A percentile compares a stretch with the other conserved stretches of the same genome.
These are phyloP conservation scores for Achaetomiella virescens DNA, from an alignment of 495 filamentous ascomycete species.

Conservation along the genomic window DNA sequence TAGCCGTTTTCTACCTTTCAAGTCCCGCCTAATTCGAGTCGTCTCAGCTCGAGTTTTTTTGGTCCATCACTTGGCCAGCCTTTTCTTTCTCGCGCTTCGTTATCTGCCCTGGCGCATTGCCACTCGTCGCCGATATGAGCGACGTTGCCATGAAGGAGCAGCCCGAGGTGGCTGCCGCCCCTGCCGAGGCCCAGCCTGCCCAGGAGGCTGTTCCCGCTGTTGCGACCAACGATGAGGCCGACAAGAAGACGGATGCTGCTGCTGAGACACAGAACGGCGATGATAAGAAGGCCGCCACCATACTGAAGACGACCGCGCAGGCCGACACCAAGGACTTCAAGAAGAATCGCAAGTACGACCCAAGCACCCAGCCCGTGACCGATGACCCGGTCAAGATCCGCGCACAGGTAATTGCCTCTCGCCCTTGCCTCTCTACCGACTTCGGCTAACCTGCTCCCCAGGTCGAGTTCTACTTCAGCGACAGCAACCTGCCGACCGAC, in stretches of 20 bases:
- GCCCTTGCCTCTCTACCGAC: constrained; percentile 8
- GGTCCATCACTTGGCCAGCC: not conserved
- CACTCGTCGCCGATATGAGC: constrained; percentile 21
- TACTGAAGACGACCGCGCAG: constrained; percentile 18
- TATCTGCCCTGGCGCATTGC: constrained; percentile 1
- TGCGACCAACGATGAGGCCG: constrained; percentile 12
- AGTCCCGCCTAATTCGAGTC: not conserved
- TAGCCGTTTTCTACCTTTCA: not conserved
- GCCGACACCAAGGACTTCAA: constrained; percentile 20
- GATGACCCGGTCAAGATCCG: constrained; percentile 66
- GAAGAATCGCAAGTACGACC: constrained; percentile 59
- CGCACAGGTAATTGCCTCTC: constrained; percentile 15
- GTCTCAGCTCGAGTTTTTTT: not conserved
- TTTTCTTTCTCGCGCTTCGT: not conserved
- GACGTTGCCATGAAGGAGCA: constrained; percentile 25
- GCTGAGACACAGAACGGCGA: constrained; percentile 17
- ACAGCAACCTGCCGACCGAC: constrained; percentile 83
- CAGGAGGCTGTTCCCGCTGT: constrained; percentile 16
- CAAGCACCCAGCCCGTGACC: constrained; percentile 53
- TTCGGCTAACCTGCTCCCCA: constrained; percentile 31
- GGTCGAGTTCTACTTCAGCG: constrained; percentile 98
- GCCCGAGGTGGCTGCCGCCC: constrained; percentile 15
- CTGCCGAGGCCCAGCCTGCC: constrained; percentile 15
- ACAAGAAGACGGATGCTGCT: constrained; percentile 14
- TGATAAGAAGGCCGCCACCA: constrained; percentile 12